Evolutionary conservation across 2,329 filamentous ascomycete genomes (phyloP), one percentile per base, ranked within the genome.

Genomic region (Diaporthe helianthi): DNA sequence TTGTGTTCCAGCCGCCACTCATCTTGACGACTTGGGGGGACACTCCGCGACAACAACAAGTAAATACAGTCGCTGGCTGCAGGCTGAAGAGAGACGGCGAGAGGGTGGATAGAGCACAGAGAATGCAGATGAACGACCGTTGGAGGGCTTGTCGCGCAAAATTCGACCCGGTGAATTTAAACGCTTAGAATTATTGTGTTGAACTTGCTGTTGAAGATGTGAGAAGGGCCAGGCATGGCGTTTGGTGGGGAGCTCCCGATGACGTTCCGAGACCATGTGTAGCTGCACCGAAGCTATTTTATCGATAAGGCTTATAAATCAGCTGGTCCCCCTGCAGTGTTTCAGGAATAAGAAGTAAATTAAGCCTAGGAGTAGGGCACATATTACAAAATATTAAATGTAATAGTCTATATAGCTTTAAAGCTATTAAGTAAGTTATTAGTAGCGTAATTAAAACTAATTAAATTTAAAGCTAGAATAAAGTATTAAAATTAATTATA

Each of bases 1-100:
- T 98, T 47, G 95, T 98, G 81, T 97, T 97, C 95, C 95, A 98
- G 73, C 95, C 94, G 75, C 90, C 92, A 82, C 91, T 92, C 89
- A 90, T 91, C 51, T 76, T 82, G 47, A 51, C 38, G 68, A 38
- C 58, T 17, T 53, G 33, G 17, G 15, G 51, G 17, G 41, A 29
- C 46, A 29, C 22, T 22, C 31, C 29, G 19, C 36, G 31, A 15
- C 13, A 24, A 38, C 17, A 24, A 52, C 15, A 36, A 17, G 4
- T 44, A 19, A 26, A 9, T 22, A 24, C 17, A 41, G 15, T 61
- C 49, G 15, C 65, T 29, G 17, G 33, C 7, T 38, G 19, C 24
- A 8, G 36, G 31, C 15, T 29, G 12, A 36, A 33, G 10, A 33
- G 10, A 49, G 38, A 15, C 5, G 10, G 44, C 7, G 9, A 33